Conservation (phyloP, 1,284 basidiomycete genomes). For the Apiotrichum gamsii region DNA sequence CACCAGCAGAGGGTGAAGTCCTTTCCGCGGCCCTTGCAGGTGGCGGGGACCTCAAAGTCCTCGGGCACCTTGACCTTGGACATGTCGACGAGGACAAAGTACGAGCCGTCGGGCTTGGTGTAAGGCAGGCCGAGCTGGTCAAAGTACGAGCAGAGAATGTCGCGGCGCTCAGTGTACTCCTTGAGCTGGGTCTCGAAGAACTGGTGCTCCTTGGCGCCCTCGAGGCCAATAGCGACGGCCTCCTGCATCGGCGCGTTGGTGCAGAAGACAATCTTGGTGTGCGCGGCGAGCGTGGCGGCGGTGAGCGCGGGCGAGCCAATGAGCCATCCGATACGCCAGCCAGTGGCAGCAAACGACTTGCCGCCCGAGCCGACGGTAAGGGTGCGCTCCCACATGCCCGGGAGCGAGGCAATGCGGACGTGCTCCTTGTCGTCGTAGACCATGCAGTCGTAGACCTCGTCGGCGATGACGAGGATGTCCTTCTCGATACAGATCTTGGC, state of each 20-base stretch:
- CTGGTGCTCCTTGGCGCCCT: slow-evolving; percentile 61
- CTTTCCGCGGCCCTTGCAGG: slow-evolving; percentile 68
- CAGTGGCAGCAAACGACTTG: slow-evolving; percentile 94
- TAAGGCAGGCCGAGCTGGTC: slow-evolving; percentile 82
- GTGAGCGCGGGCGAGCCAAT: slow-evolving; percentile 82
- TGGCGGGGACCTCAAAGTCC: slow-evolving; percentile 72
- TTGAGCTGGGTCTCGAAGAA: slow-evolving; percentile 74
- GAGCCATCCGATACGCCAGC: slow-evolving; percentile 94
- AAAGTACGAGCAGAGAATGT: slow-evolving; percentile 67
- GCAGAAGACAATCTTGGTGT: slow-evolving; percentile 91
- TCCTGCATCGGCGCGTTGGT: slow-evolving; percentile 88
- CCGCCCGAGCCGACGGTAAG: slow-evolving; percentile 75
- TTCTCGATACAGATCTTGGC: slow-evolving; percentile 83
- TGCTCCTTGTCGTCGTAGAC: slow-evolving; percentile 84
- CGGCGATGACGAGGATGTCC: slow-evolving; percentile 86
- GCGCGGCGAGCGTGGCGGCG: slow-evolving; percentile 77
- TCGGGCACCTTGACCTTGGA: slow-evolving; percentile 73
- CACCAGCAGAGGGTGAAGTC: slow-evolving; percentile 93
- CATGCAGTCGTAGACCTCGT: slow-evolving; percentile 98
- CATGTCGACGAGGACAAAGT: slow-evolving; percentile 85
- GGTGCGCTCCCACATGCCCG: slow-evolving; percentile 97
- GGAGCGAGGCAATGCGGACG: slow-evolving; percentile 80
- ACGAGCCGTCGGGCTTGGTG: slow-evolving; percentile 77
- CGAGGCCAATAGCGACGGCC: slow-evolving; percentile 79
- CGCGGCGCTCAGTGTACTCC: slow-evolving; percentile 76